These are phyloP conservation scores for Volvariella surrecta DNA, from an alignment of 1,284 basidiomycete species.

Conservation along the genomic window DNA sequence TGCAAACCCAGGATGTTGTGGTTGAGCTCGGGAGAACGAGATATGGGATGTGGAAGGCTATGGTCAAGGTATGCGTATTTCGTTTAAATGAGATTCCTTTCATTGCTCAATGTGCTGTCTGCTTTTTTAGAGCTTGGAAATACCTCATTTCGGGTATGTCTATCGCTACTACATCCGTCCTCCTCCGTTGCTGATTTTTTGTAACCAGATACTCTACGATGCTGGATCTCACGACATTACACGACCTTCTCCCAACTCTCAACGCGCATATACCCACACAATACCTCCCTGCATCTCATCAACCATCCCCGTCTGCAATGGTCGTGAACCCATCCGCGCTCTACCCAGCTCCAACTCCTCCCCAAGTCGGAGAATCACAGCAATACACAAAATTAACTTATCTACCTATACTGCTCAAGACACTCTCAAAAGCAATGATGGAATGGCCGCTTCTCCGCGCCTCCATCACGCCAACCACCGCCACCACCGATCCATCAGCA, in stretches of 20 bases:
- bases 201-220: slow-evolving; percentile 72
- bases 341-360: slow-evolving; percentile 30
- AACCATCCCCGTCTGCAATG: slow-evolving; percentile 13
- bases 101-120: slow-evolving; percentile 6
- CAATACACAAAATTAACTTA: slow-evolving; percentile 68
- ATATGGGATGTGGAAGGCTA: slow-evolving; percentile 82
- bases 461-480: slow-evolving; percentile 43
- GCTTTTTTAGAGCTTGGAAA: slow-evolving; percentile 55
- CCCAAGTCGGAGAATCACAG: slow-evolving; percentile 32
- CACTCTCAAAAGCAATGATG: slow-evolving; percentile 63
- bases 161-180: background rate
- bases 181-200: background rate
- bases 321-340: slow-evolving; percentile 26
- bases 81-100: background rate
- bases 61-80: slow-evolving; percentile 54
- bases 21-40: slow-evolving; percentile 75
- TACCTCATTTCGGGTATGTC: slow-evolving; percentile 70
- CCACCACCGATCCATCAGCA: slow-evolving; percentile 13
- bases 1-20: slow-evolving; percentile 33
- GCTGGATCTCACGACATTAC: slow-evolving; percentile 74
- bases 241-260: slow-evolving; percentile 62
- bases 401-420: slow-evolving; percentile 83
- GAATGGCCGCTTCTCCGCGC: slow-evolving; percentile 80
- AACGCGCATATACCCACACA: slow-evolving; percentile 64
- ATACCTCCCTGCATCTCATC: slow-evolving; percentile 37